A percentile compares a stretch with the other conserved stretches of the same genome.
Conservation (phyloP, 2,329 filamentous ascomycete species). For the Fusarium chuoi region DNA sequence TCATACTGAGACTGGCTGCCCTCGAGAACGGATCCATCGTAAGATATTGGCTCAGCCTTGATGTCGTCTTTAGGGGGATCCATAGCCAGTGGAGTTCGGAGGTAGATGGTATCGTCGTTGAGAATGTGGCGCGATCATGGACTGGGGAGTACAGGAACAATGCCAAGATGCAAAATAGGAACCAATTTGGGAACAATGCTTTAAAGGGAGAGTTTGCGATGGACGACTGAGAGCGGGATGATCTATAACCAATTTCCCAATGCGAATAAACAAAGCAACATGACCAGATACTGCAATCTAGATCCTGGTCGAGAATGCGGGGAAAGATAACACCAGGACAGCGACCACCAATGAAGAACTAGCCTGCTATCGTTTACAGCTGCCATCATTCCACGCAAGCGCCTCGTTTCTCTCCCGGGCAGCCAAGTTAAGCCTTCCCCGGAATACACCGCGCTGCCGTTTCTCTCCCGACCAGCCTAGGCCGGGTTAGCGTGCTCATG, state of each 20-base stretch:
- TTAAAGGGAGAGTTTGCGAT: background rate
- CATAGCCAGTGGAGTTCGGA: background rate
- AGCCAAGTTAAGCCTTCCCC: background rate
- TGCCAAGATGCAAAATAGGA: background rate
- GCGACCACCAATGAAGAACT: background rate
- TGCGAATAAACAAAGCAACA: background rate
- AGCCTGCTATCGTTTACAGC: background rate
- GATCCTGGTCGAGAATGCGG: conserved; percentile 1
- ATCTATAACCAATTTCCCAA: background rate
- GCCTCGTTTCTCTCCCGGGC: background rate
- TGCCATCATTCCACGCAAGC: background rate
- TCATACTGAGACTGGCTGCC: background rate
- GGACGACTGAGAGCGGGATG: background rate
- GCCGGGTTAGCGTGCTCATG: background rate
- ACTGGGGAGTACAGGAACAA: background rate
- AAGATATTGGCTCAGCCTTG: background rate
- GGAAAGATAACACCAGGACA: background rate
- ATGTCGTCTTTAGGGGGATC: background rate
- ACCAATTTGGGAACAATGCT: background rate
- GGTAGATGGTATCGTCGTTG: background rate
- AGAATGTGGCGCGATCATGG: background rate
- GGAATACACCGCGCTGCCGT: background rate
- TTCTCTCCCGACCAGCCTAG: background rate
- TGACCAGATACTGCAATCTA: background rate
- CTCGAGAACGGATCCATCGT: background rate